phyloP scores from a whole-genome alignment of 2,329 filamentous ascomycete genomes.

The Iodosphaeria phyllophila region DNA sequence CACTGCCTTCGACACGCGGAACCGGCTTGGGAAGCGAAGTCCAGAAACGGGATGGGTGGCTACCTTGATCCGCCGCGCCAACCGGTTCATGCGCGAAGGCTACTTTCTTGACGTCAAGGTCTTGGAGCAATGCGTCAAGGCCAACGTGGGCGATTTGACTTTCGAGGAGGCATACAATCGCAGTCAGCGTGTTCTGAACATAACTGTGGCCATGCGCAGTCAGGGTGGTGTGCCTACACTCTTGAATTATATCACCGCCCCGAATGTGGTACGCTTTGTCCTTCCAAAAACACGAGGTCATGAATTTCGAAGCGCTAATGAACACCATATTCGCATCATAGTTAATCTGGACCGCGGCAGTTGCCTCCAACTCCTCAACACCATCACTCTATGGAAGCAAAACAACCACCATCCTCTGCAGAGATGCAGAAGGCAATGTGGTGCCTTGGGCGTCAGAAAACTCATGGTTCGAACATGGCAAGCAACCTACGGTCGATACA shows the following conservation, averaged over 20 bases:
- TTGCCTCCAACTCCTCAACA: conserved; percentile 54
- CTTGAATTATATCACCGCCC: conserved; percentile 82
- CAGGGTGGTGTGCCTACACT: conserved; percentile 64
- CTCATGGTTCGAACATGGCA: conserved; percentile 53
- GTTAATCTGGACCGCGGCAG: conserved; percentile 65
- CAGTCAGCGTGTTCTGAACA: conserved; percentile 78
- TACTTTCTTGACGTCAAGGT: conserved; percentile 72
- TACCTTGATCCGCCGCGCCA: conserved; percentile 46
- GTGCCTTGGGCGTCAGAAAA: conserved; percentile 53
- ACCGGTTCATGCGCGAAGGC: conserved; percentile 54
- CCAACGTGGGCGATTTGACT: conserved; percentile 74
- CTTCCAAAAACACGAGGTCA: not conserved
- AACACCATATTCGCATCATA: conserved; percentile 13
- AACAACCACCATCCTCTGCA: conserved; percentile 52
- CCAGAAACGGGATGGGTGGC: conserved; percentile 17
- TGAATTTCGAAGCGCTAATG: conserved; percentile 1
- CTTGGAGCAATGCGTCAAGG: conserved; percentile 65
- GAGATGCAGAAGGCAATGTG: conserved; percentile 54
- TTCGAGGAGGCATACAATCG: conserved; percentile 83
- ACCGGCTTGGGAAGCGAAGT: conserved; percentile 13
- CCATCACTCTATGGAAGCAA: conserved; percentile 46
- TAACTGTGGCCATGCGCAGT: conserved; percentile 64
- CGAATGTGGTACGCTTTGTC: conserved; percentile 56
- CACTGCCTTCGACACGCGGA: conserved; percentile 46
- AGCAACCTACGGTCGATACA: conserved; percentile 41